A percentile compares a stretch with the other conserved stretches of the same genome.
These are phyloP conservation scores for Bretziella fagacearum DNA, from an alignment of 2,329 filamentous ascomycete species.

Conservation along the genomic window DNA sequence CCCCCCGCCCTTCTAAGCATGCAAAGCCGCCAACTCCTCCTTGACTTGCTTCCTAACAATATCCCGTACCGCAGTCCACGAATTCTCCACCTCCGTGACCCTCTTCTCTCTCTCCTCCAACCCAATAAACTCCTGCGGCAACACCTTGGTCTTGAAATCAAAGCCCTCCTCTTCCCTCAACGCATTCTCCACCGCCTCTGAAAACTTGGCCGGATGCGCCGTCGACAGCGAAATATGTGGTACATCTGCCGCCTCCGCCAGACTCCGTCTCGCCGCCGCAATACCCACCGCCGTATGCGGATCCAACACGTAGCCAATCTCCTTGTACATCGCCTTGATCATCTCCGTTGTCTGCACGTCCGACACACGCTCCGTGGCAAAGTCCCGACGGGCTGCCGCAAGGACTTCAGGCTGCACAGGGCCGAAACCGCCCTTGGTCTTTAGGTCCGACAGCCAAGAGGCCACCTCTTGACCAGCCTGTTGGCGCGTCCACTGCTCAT, in stretches of 20 bases:
- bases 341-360: constrained; percentile 51
- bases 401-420: constrained; percentile 61
- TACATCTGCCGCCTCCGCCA: constrained; percentile 33
- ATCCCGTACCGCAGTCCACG: constrained; percentile 58
- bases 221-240: constrained; percentile 78
- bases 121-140: constrained; percentile 67
- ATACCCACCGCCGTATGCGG: constrained; percentile 85
- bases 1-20: neutral
- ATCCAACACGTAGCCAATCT: constrained; percentile 65
- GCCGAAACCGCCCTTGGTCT: constrained; percentile 62
- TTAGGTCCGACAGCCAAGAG: constrained; percentile 61
- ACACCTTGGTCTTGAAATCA: constrained; percentile 54
- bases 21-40: constrained; percentile 32
- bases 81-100: constrained; percentile 50
- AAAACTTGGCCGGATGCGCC: constrained; percentile 92
- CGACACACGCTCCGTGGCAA: constrained; percentile 62
- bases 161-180: constrained; percentile 56
- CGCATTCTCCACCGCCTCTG: constrained; percentile 64
- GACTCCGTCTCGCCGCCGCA: constrained; percentile 54
- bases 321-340: constrained; percentile 38
- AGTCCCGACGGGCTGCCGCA: constrained; percentile 51
- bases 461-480: constrained; percentile 61
- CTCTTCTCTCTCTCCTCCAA: constrained; percentile 60
- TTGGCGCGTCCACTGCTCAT: constrained; percentile 48
- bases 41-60: constrained; percentile 61